Evolutionary conservation across 106 monocot genomes (phyloP).

Genomic region (Phalaenopsis aphrodite): DNA sequence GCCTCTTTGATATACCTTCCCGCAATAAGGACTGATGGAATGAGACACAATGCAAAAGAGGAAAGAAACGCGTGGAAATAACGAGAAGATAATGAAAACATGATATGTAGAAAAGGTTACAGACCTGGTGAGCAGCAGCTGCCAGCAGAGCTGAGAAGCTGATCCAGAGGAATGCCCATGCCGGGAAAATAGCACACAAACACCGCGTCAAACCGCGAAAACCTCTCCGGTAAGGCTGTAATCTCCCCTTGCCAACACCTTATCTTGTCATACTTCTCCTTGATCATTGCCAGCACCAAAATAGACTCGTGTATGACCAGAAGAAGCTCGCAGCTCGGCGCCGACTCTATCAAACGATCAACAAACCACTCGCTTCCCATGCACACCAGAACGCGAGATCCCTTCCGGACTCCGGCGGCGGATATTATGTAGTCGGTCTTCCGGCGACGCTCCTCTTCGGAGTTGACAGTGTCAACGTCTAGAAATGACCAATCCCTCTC

Average conservation of each 20-base stretch:
- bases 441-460: background rate
- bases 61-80: too few relatives aligned
- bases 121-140: slow-evolving; percentile 57
- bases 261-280: slow-evolving; percentile 13
- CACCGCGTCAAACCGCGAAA: slow-evolving; percentile 61
- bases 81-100: too few relatives aligned
- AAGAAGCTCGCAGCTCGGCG: slow-evolving; percentile 9
- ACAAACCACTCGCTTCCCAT: slow-evolving; percentile 15
- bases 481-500: slow-evolving; percentile 15
- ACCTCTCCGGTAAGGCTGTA: slow-evolving; percentile 50
- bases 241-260: slow-evolving; percentile 87
- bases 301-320: slow-evolving; percentile 15
- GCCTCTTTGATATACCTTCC: too few relatives aligned
- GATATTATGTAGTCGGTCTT: background rate
- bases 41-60: too few relatives aligned
- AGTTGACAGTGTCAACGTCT: background rate
- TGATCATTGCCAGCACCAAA: slow-evolving; percentile 16
- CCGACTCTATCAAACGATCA: slow-evolving; percentile 3
- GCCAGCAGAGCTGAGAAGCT: slow-evolving; percentile 33
- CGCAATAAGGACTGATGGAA: too few relatives aligned
- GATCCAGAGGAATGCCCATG: slow-evolving; percentile 44
- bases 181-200: slow-evolving; percentile 88
- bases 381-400: slow-evolving; percentile 12
- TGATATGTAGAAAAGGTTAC: background rate
- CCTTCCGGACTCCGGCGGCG: background rate